Conservation (phyloP, 306 rosid genomes). For the Fagus crenata region DNA sequence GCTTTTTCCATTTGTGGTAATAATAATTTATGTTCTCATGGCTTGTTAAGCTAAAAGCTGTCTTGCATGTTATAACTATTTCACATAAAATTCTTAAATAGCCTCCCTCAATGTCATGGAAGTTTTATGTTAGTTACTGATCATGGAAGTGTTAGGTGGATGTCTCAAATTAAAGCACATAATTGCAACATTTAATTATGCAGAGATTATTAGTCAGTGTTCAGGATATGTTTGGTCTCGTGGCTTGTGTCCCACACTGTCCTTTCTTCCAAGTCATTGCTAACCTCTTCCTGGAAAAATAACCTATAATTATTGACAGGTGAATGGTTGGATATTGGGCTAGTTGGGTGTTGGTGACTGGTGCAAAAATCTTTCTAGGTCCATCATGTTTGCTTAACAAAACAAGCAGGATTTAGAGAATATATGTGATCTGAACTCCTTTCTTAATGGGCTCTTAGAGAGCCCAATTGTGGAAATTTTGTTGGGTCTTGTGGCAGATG, state of each 20-base stretch:
- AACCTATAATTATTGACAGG: neutral
- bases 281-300: neutral
- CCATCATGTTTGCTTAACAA: neutral
- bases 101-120: neutral
- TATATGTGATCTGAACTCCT: neutral
- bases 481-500: neutral
- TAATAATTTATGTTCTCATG: conserved; percentile 24
- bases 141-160: conserved; percentile 3
- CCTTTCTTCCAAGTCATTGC: neutral
- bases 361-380: neutral
- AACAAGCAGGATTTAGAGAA: neutral
- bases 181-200: neutral
- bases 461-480: neutral
- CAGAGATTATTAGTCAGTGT: neutral
- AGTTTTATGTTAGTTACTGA: conserved; percentile 15
- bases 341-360: neutral
- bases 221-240: neutral
- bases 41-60: conserved; percentile 24
- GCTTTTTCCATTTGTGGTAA: conserved; percentile 97
- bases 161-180: neutral
- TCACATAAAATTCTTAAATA: neutral
- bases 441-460: neutral
- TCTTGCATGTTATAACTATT: conserved; percentile 1
- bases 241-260: neutral
- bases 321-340: neutral